A percentile compares a stretch with the other conserved stretches of the same genome.
phyloP scores from a whole-genome alignment of 257 asterid species.

The Nicotiana attenuata region DNA sequence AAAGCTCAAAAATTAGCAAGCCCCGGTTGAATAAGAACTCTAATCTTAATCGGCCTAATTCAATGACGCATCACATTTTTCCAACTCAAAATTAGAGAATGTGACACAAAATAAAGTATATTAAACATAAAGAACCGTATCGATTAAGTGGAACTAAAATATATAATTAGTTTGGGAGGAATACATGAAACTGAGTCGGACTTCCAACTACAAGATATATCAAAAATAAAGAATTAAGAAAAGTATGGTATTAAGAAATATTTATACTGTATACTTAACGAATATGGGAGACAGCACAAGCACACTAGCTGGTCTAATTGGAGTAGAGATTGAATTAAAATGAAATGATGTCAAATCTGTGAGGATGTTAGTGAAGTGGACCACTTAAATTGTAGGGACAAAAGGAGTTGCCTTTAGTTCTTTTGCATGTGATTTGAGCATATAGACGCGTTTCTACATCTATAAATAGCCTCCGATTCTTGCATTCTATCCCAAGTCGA shows the following conservation, averaged over 20 bases:
- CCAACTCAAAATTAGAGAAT: background rate
- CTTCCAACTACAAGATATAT: background rate
- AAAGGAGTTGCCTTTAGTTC: background rate
- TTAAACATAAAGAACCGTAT: too few relatives aligned
- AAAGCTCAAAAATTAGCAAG: background rate
- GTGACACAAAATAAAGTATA: background rate
- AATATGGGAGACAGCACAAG: slow-evolving; percentile 14
- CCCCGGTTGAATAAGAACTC: background rate
- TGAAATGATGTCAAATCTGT: background rate
- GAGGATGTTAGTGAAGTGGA: background rate
- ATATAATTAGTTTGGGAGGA: background rate
- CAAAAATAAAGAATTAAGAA: background rate
- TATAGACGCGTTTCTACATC: slow-evolving; percentile 2
- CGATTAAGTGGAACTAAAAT: background rate
- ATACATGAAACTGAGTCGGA: background rate
- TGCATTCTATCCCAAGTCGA: slow-evolving; percentile 3
- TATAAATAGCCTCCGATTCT: slow-evolving; percentile 21
- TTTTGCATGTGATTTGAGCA: slow-evolving; percentile 8
- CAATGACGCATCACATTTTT: background rate
- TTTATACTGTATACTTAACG: background rate
- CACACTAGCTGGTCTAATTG: slow-evolving; percentile 7
- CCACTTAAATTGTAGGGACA: slow-evolving; percentile 7
- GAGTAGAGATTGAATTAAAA: background rate
- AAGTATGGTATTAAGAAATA: background rate
- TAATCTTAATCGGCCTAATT: background rate